Evolutionary conservation across 2,329 filamentous ascomycete species (phyloP).

Genomic region (Penicillium polonicum): DNA sequence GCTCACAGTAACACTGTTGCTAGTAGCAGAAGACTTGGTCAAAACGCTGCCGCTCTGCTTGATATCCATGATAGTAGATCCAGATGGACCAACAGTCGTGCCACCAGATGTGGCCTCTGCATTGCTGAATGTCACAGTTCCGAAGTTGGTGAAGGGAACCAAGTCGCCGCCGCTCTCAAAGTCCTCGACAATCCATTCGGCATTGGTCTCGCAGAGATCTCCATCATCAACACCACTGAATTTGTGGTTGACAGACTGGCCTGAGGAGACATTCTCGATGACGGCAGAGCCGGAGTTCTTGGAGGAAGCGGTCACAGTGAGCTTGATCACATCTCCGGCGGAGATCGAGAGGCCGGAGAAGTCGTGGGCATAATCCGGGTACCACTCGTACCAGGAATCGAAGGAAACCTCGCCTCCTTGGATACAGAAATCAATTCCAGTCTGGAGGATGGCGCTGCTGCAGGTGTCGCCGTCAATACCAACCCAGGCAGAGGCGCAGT

Average conservation of each 20-base stretch:
- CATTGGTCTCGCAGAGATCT: conserved; percentile 53
- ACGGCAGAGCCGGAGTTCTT: conserved; percentile 43
- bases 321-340: conserved; percentile 44
- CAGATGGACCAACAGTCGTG: conserved; percentile 34
- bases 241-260: conserved; percentile 50
- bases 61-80: conserved; percentile 47
- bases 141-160: conserved; percentile 49
- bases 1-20: neutral
- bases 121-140: conserved; percentile 47
- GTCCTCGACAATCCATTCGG: conserved; percentile 63
- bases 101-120: conserved; percentile 34
- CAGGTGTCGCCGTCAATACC: conserved; percentile 60
- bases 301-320: conserved; percentile 43
- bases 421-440: conserved; percentile 55
- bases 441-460: conserved; percentile 54
- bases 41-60: conserved; percentile 39
- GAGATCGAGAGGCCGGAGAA: conserved; percentile 48
- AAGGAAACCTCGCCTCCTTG: conserved; percentile 43
- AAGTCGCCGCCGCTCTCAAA: conserved; percentile 39
- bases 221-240: conserved; percentile 43
- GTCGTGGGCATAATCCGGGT: conserved; percentile 54
- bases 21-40: conserved; percentile 24
- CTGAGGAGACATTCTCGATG: conserved; percentile 51
- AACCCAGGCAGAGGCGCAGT: conserved; percentile 56
- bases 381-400: conserved; percentile 62